Evolutionary conservation across 1,284 basidiomycete species (phyloP).

Genomic region (Apiotrichum brassicae): DNA sequence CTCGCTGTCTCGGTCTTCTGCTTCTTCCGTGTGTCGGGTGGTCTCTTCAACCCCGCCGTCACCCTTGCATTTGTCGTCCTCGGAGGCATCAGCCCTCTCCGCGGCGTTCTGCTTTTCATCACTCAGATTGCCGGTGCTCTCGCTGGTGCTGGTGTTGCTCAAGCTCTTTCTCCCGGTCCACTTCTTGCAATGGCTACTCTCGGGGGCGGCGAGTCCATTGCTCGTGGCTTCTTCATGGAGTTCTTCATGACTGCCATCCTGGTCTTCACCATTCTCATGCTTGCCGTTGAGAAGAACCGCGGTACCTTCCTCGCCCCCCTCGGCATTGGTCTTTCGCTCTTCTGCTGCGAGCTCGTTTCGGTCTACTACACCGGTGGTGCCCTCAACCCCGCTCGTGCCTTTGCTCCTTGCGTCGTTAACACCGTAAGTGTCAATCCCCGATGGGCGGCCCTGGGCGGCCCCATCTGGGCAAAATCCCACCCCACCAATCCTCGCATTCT

Average conservation of each 20-base stretch:
- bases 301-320: slow-evolving; percentile 52
- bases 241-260: slow-evolving; percentile 49
- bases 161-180: slow-evolving; percentile 44
- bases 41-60: slow-evolving; percentile 49
- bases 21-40: slow-evolving; percentile 48
- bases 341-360: slow-evolving; percentile 48
- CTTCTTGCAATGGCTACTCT: slow-evolving; percentile 43
- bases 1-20: slow-evolving; percentile 48
- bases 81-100: slow-evolving; percentile 44
- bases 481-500: too few species aligned
- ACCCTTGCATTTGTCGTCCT: slow-evolving; percentile 49
- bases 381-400: slow-evolving; percentile 44
- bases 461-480: too few species aligned
- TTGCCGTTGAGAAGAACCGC: slow-evolving; percentile 51
- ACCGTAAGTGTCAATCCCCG: neutral
- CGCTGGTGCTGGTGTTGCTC: slow-evolving; percentile 46
- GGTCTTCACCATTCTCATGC: slow-evolving; percentile 46
- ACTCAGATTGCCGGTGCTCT: slow-evolving; percentile 49
- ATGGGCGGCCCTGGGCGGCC: too few species aligned
- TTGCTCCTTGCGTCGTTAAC: slow-evolving; percentile 45
- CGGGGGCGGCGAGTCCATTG: slow-evolving; percentile 34
- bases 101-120: slow-evolving; percentile 44
- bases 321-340: slow-evolving; percentile 51
- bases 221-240: slow-evolving; percentile 44
- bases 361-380: slow-evolving; percentile 48